A percentile compares a stretch with the other conserved stretches of the same genome.
These are phyloP conservation scores for Leishmania martiniquensis DNA, from an alignment of 208 protist genomes.

Conservation along the genomic window DNA sequence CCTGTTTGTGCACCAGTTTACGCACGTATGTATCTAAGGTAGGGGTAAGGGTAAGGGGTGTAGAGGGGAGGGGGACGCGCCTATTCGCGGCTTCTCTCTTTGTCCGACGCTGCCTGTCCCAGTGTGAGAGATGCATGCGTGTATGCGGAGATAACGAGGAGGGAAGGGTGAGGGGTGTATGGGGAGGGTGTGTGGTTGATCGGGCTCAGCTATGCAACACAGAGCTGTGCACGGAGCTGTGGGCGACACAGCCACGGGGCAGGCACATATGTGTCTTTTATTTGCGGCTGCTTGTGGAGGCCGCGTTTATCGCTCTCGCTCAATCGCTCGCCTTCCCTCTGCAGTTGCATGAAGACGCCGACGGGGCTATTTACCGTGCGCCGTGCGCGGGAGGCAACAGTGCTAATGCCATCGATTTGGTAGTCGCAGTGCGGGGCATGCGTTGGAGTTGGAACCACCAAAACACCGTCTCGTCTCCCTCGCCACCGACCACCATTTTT, in stretches of 20 bases:
- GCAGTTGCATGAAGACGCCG: neutral
- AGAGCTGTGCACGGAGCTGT: neutral
- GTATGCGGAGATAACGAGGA: neutral
- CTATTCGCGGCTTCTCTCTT: no score
- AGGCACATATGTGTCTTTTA: neutral
- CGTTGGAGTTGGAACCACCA: neutral
- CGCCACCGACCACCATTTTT: no score
- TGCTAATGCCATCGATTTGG: neutral
- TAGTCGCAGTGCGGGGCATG: neutral
- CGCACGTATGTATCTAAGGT: neutral
- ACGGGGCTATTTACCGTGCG: neutral
- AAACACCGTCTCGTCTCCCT: no score
- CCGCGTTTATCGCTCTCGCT: neutral
- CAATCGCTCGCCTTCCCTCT: neutral
- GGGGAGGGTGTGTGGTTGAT: neutral
- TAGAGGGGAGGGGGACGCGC: no score
- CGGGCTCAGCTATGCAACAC: neutral
- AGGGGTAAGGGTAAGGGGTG: neutral
- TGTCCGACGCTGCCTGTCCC: neutral
- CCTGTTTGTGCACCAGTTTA: no score
- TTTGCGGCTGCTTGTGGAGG: neutral
- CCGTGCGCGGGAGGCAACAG: no score
- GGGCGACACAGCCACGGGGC: neutral
- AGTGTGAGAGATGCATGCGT: neutral
- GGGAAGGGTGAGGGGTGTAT: neutral